Base-by-base conservation (phyloP, 2,329 filamentous ascomycete genomes). In the Decorospora gaudefroyi region DNA sequence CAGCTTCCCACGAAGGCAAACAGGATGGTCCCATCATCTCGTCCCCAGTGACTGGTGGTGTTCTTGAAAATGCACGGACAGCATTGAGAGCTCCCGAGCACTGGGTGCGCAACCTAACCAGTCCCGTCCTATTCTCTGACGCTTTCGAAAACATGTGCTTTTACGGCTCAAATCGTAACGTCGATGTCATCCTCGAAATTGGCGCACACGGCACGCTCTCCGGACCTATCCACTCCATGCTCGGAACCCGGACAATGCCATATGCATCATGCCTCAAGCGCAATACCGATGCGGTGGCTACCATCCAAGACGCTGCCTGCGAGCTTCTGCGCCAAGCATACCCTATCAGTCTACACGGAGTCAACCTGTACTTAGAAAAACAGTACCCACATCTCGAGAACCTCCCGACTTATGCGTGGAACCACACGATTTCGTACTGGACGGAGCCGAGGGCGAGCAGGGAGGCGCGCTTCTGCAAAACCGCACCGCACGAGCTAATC, bases 141-240 rank as follows among this genome's bases (percentile, higher is more conserved):
- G 55, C 59, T 2, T 29, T 59, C 6, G 12, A 36, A n/a, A 37
- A 40, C 1, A 25, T 50, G 10, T 2, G 51, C 5, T 16, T 33
- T 3, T 12, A 6, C 21, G 19, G 6, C 10, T 10, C 23, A 9
- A 19, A 17, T 3, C 12, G 22, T 11, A 15, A 25, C 4, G 25
- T 40, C 21, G 38, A 49, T 26, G 17, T 50, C 11, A 12, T 62
- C 4, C 8, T 62, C 2, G 59, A 62, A 17, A 41, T 59, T 25
- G 59, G 59, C 11, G 65, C 70, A 7, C 67, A 71, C 13, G 22
- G 72, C 0, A 68, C 73, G 3, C 63, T 79, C 3, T 72, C 71
- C 40, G 66, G 67, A 0, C 75, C 76, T 0, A 64, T 68, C 0
- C 65, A 75, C 38, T 74, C 62, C 1, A 56, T 73, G 19, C 57